Conservation (phyloP, 257 asterid genomes). For the Lavandula angustifolia region DNA sequence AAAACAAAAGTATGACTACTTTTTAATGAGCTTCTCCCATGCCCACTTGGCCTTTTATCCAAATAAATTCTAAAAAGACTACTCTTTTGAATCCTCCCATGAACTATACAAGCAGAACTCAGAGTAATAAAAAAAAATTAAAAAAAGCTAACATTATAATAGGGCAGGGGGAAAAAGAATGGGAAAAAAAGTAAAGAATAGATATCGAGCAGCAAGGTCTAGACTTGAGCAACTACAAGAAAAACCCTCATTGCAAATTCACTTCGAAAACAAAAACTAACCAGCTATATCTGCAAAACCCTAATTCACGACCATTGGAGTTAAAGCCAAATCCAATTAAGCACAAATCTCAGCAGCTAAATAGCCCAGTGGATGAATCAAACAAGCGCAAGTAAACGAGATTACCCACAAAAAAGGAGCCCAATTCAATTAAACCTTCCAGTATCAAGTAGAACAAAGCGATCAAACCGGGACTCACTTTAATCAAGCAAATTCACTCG, state of each 20-base stretch:
- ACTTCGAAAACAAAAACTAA: background rate
- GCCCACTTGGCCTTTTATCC: conserved; percentile 16
- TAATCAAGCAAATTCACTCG: conserved; percentile 8
- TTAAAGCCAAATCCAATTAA: conserved; percentile 22
- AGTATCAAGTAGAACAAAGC: conserved; percentile 22
- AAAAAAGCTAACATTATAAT: too few relatives aligned
- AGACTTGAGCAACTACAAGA: conserved; percentile 10
- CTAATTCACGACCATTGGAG: conserved; percentile 30
- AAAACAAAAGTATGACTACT: background rate
- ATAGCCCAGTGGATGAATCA: conserved; percentile 9
- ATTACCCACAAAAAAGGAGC: background rate
- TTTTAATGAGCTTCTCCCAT: conserved; percentile 21
- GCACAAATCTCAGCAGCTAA: conserved; percentile 23
- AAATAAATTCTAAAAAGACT: conserved; percentile 9
- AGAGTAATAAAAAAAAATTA: background rate
- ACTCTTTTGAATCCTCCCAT: conserved; percentile 27
- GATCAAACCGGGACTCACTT: conserved; percentile 37
- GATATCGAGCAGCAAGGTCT: conserved; percentile 3
- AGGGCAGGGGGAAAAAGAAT: too few relatives aligned
- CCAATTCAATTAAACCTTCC: background rate
- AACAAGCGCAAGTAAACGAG: background rate
- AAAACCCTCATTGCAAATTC: background rate
- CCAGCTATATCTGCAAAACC: conserved; percentile 33
- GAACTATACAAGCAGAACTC: conserved; percentile 15
- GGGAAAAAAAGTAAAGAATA: background rate